Evolutionary conservation across 1,139 yeast genomes (phyloP), one percentile per base, ranked within the genome.

Genomic region (Lodderomyces pseudojiufengensis): DNA sequence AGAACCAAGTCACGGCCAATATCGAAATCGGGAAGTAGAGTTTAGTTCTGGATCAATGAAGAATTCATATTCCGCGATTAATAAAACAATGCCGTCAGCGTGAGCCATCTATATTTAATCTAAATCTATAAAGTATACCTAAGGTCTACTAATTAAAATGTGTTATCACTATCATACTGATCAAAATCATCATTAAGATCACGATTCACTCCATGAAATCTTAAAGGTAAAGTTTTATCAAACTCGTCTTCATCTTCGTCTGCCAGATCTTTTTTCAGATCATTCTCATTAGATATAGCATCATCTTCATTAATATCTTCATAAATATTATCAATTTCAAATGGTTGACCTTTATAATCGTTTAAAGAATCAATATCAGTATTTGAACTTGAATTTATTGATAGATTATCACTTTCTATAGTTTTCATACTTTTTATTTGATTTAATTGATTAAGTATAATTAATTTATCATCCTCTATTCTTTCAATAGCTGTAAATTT

Each of bases 321-420:
- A 16, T 27, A 12, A 15, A 18, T 13, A 27, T 12, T 12, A 9
- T 10, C 24, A 9, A 6, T 5, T 6, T 22, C 24, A 10, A 21
- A 10, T 18, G 10, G 13, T 9, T 16, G 15, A 3, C 15, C 23
- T 9, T 24, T 28, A 9, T 3, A 10, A n/a, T 5, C 8, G 23
- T 5, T n/a, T n/a, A n/a, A n/a, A n/a, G 31, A 15, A 2, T 21
- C 35, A 14, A 21, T 27, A 18, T 32, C 35, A 18, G 20, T 18
- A 18, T 18, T 7, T 18, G 27, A 16, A 10, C 42, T 50, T 2
- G 55, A 48, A 30, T 43, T 40, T 9, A 53, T 46, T 57, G 52
- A 58, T 5, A 45, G 45, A 9, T 45, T 29, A 18, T 37, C 37
- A 11, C 29, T 29, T 4, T 32, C 31, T 9, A 12, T 24, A 9